phyloP scores from a whole-genome alignment of 192 early-diverging fungal genomes.

The Coemansia sp. region DNA sequence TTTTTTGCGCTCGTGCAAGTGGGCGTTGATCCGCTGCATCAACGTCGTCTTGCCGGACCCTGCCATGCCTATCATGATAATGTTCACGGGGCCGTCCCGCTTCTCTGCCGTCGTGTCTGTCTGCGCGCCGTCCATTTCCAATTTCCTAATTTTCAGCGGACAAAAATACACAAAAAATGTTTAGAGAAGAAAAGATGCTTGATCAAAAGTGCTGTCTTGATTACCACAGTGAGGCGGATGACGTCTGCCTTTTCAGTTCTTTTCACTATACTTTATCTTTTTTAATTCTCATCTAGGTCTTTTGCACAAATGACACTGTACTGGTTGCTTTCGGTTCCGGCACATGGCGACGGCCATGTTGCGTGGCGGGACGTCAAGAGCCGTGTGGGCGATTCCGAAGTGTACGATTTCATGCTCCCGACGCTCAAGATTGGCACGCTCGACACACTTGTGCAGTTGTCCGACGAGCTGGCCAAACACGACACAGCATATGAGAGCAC shows the following conservation, averaged over 20 bases:
- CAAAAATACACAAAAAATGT: conserved; percentile 1
- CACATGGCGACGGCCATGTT: conserved; percentile 68
- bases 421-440: conserved; percentile 88
- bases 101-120: neutral
- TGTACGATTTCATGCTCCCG: conserved; percentile 82
- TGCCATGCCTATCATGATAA: conserved; percentile 95
- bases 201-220: neutral
- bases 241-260: conserved; percentile 6
- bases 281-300: neutral
- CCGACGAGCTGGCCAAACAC: conserved; percentile 89
- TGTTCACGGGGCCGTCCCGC: conserved; percentile 42
- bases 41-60: conserved; percentile 95
- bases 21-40: conserved; percentile 92
- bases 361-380: conserved; percentile 42
- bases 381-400: conserved; percentile 69
- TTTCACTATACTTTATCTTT: neutral
- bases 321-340: conserved; percentile 84
- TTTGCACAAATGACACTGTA: conserved; percentile 51
- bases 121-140: conserved; percentile 2
- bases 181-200: conserved; percentile 6
- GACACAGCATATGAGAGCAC: conserved; percentile 77
- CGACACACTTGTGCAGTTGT: conserved; percentile 88
- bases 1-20: conserved; percentile 72
- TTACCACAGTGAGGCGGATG: neutral
- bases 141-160: neutral